Conservation (phyloP, 495 filamentous ascomycete species). For the Aspergillus sclerotiicarbonarius region DNA sequence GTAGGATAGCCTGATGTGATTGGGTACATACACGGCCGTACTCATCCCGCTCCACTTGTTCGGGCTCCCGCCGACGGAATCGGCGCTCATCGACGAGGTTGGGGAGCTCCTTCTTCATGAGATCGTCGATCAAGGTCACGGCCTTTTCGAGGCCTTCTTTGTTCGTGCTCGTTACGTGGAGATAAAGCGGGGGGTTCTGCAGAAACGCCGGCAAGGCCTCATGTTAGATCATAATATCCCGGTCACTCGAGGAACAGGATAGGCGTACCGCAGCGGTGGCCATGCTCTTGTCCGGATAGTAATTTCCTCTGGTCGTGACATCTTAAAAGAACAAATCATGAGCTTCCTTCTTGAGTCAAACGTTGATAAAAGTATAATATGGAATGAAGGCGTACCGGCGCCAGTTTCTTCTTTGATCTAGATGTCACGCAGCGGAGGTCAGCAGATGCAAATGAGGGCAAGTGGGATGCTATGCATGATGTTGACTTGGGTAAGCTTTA, state of each 20-base stretch:
- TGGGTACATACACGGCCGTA: slow-evolving; percentile 73
- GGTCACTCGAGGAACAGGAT: neutral
- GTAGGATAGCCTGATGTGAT: neutral
- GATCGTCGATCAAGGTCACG: slow-evolving; percentile 78
- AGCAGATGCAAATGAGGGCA: slow-evolving; percentile 93
- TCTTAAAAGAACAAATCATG: slow-evolving; percentile 72
- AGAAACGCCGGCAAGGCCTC: neutral
- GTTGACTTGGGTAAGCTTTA: slow-evolving; percentile 77
- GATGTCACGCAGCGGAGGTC: slow-evolving; percentile 85
- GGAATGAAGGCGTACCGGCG: slow-evolving; percentile 87
- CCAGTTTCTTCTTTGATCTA: slow-evolving; percentile 99
- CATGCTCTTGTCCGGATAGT: slow-evolving; percentile 97
- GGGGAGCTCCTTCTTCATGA: slow-evolving; percentile 95
- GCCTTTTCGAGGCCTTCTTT: slow-evolving; percentile 91
- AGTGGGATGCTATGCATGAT: slow-evolving; percentile 64
- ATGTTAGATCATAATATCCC: slow-evolving; percentile 5
- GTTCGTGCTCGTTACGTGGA: slow-evolving; percentile 90
- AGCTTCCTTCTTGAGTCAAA: slow-evolving; percentile 56
- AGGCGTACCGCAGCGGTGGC: slow-evolving; percentile 80
- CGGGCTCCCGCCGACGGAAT: slow-evolving; percentile 84
- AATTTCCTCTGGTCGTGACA: slow-evolving; percentile 96
- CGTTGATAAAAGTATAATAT: slow-evolving; percentile 43
- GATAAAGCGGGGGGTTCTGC: slow-evolving; percentile 89
- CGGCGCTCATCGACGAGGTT: slow-evolving; percentile 94
- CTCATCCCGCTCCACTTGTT: slow-evolving; percentile 90